Percentiles rank a stretch among this genome's conserved stretches.
These are phyloP conservation scores for Marchantia polymorpha DNA, from an alignment of 225 moss, liverwort and hornwort species.

Conservation along the genomic window DNA sequence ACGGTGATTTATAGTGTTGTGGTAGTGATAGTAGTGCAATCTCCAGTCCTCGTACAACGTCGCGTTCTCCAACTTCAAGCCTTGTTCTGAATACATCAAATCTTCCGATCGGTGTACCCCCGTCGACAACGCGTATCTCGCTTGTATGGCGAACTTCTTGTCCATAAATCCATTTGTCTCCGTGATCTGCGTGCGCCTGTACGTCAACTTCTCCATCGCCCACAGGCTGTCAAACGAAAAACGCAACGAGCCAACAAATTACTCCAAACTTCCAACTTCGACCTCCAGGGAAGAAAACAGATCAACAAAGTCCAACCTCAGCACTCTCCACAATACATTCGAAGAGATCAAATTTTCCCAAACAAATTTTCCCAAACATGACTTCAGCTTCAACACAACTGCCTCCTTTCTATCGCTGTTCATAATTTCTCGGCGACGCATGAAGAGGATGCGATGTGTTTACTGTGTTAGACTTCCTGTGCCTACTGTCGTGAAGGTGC, in stretches of 20 bases:
- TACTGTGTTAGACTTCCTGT: not conserved
- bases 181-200: conserved; percentile 43
- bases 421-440: not conserved
- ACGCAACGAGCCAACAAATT: not conserved
- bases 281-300: too few species aligned
- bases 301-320: not conserved
- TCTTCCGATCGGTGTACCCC: conserved; percentile 61
- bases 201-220: conserved; percentile 71
- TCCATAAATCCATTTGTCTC: conserved; percentile 35
- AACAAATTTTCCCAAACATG: not conserved
- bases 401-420: too few species aligned
- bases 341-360: not conserved
- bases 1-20: conserved; percentile 59
- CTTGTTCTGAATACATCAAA: conserved; percentile 31
- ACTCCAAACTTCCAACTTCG: not conserved
- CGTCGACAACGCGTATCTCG: conserved; percentile 53
- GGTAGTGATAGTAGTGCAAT: conserved; percentile 68
- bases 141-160: conserved; percentile 64
- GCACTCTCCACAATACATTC: not conserved
- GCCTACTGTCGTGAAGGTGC: not conserved
- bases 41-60: conserved; percentile 49
- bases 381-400: not conserved
- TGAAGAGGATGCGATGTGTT: not conserved
- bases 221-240: conserved; percentile 49
- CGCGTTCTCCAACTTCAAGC: conserved; percentile 10